These are phyloP conservation scores for Dendrobium chrysotoxum DNA, from an alignment of 106 monocot species.

Conservation along the genomic window DNA sequence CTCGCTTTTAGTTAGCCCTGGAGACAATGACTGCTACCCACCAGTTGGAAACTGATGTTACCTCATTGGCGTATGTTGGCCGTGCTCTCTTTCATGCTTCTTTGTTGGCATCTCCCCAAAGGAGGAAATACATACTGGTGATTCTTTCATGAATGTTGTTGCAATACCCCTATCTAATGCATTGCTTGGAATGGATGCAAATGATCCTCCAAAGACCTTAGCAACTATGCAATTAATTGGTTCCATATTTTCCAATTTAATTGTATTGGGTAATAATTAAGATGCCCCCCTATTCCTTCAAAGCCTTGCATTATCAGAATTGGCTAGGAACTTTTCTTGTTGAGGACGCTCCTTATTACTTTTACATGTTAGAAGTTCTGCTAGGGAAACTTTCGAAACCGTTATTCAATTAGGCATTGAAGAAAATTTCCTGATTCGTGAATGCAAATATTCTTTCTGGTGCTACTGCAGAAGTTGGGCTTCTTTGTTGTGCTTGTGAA, in stretches of 20 bases:
- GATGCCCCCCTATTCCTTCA: conserved; percentile 47
- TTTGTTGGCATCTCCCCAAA: conserved; percentile 20
- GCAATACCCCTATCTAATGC: conserved; percentile 70
- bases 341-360: conserved; percentile 76
- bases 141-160: conserved; percentile 47
- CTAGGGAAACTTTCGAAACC: conserved; percentile 78
- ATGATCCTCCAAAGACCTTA: conserved; percentile 98
- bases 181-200: conserved; percentile 97
- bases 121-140: conserved; percentile 20
- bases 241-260: conserved; percentile 90
- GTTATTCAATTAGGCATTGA: conserved; percentile 73
- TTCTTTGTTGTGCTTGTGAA: conserved; percentile 94
- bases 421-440: conserved; percentile 83
- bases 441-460: conserved; percentile 89
- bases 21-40: conserved; percentile 95
- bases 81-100: conserved; percentile 71
- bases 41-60: conserved; percentile 91
- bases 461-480: conserved; percentile 82
- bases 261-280: conserved; percentile 38
- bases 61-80: conserved; percentile 75
- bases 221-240: conserved; percentile 97
- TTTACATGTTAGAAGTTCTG: conserved; percentile 81
- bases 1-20: conserved; percentile 73
- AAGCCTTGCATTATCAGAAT: conserved; percentile 63
- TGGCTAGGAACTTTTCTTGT: conserved; percentile 99